phyloP scores from a whole-genome alignment of 2,329 filamentous ascomycete genomes.

The Microdochium trichocladiopsis region DNA sequence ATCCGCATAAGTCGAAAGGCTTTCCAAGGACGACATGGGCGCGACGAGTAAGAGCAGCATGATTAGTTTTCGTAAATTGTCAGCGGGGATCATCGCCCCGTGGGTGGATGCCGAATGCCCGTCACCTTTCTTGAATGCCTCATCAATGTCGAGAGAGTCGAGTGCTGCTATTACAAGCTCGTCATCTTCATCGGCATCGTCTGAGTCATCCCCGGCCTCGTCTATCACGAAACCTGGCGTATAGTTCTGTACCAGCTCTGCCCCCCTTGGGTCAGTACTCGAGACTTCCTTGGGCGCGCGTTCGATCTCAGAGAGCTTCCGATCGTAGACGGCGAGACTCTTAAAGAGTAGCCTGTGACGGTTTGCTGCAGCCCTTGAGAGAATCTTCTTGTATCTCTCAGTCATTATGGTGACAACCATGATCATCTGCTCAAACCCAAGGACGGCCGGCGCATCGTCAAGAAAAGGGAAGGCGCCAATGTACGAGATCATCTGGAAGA shows the following conservation, averaged over 20 bases:
- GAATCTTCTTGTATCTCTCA: slow-evolving; percentile 57
- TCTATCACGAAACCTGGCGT: slow-evolving; percentile 38
- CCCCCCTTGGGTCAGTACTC: not conserved
- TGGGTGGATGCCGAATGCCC: slow-evolving; percentile 38
- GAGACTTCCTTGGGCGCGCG: slow-evolving; percentile 3
- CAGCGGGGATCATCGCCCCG: slow-evolving; percentile 64
- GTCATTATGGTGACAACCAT: slow-evolving; percentile 70
- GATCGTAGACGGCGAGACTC: slow-evolving; percentile 66
- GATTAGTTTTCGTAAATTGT: slow-evolving; percentile 64
- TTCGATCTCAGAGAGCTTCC: slow-evolving; percentile 34
- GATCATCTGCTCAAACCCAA: slow-evolving; percentile 63
- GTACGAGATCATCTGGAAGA: slow-evolving; percentile 67
- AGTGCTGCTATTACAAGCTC: slow-evolving; percentile 63
- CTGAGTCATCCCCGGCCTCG: slow-evolving; percentile 30
- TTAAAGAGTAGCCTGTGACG: slow-evolving; percentile 61
- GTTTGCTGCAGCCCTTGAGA: slow-evolving; percentile 50
- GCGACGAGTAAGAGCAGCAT: slow-evolving; percentile 64
- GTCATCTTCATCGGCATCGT: slow-evolving; percentile 44
- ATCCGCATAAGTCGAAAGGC: slow-evolving; percentile 51
- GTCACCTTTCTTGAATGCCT: slow-evolving; percentile 49
- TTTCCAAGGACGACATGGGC: slow-evolving; percentile 58
- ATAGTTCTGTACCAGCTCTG: slow-evolving; percentile 6
- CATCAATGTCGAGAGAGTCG: slow-evolving; percentile 58
- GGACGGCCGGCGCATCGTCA: slow-evolving; percentile 60
- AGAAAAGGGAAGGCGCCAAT: slow-evolving; percentile 69